Conservation (phyloP, 202 grass and related monocot species). For the Carex arenaria region DNA sequence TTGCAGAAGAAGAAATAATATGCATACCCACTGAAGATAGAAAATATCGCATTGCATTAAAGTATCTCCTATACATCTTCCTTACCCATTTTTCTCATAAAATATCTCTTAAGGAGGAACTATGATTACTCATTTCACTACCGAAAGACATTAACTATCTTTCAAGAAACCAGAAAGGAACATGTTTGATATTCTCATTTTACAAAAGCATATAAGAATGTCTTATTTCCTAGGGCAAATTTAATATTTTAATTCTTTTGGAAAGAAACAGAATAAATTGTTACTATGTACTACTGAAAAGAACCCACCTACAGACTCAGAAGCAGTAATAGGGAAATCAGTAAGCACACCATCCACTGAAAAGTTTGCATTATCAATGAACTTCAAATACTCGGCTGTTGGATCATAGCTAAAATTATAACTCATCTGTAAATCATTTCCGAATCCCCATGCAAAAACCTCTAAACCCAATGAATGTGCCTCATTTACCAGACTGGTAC, state of each 20-base stretch:
- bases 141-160: not conserved
- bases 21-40: not conserved
- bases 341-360: constrained; percentile 75
- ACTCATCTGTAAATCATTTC: constrained; percentile 55
- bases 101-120: not conserved
- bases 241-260: not conserved
- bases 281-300: constrained; percentile 2
- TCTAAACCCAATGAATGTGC: constrained; percentile 64
- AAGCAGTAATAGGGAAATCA: constrained; percentile 86
- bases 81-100: not conserved
- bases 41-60: not conserved
- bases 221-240: not conserved
- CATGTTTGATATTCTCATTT: not conserved
- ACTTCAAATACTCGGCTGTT: constrained; percentile 67
- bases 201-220: not conserved
- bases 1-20: not conserved
- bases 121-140: not conserved
- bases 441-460: constrained; percentile 64
- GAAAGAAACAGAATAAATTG: not conserved
- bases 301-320: constrained; percentile 68
- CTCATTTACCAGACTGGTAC: constrained; percentile 70
- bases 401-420: constrained; percentile 96
- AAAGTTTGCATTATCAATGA: constrained; percentile 72
- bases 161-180: constrained; percentile 3
- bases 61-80: not conserved